Conservation (phyloP, 495 filamentous ascomycete genomes). For the Penicillium coprophilum region DNA sequence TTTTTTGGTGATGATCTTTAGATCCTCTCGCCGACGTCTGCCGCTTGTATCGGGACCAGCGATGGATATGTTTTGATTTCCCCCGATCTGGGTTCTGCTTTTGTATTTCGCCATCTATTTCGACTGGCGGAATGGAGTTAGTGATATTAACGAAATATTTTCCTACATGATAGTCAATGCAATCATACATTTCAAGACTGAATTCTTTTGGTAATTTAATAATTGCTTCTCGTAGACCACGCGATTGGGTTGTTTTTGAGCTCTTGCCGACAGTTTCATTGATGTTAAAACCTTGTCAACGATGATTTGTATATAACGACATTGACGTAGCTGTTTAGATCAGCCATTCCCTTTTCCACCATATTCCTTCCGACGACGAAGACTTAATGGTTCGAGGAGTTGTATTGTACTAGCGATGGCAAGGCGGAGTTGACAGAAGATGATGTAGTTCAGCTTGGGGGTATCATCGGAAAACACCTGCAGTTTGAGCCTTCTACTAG, state of each 20-base stretch:
- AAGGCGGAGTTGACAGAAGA: no score
- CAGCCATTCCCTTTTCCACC: no score
- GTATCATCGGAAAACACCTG: no score
- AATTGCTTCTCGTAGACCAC: not conserved
- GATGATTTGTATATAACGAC: no score
- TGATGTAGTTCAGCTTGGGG: no score
- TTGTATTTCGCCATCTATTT: constrained; percentile 19
- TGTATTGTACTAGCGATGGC: no score
- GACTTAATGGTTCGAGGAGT: no score
- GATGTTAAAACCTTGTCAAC: no score
- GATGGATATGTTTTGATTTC: constrained; percentile 24
- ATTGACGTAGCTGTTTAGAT: no score
- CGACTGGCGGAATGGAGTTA: constrained; percentile 21
- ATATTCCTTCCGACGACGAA: no score
- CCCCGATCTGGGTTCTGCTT: constrained; percentile 18
- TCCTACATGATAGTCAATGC: constrained; percentile 23
- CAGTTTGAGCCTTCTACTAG: no score
- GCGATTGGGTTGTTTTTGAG: not conserved
- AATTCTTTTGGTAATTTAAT: not conserved
- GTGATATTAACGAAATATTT: constrained; percentile 14
- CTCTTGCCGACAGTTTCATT: not conserved
- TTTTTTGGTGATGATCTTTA: constrained; percentile 24
- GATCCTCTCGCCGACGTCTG: constrained; percentile 20
- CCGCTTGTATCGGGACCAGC: constrained; percentile 31
- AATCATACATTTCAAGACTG: constrained; percentile 19